A percentile compares a stretch with the other conserved stretches of the same genome.
These are phyloP conservation scores for Paramarasmius palmivorus DNA, from an alignment of 1,284 basidiomycete genomes.

Conservation along the genomic window DNA sequence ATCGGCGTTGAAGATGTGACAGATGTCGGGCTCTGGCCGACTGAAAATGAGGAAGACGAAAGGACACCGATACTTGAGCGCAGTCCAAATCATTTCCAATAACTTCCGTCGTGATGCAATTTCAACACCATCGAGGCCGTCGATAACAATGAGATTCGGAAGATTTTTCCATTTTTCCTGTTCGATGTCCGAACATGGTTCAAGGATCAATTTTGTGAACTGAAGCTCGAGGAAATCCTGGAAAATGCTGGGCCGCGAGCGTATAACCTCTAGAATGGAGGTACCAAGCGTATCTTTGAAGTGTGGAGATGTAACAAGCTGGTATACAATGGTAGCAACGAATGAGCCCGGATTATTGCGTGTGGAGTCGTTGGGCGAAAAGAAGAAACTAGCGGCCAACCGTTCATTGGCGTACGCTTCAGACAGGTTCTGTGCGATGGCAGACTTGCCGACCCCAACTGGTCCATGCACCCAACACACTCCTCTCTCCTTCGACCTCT, in stretches of 20 bases:
- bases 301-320: not conserved
- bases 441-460: not conserved
- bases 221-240: not conserved
- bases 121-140: not conserved
- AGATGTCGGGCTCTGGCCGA: not conserved
- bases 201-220: not conserved
- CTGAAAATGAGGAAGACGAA: not conserved
- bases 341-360: not conserved
- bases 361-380: not conserved
- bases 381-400: not conserved
- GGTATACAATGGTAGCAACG: not conserved
- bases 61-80: too few relatives aligned
- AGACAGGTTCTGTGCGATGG: not conserved
- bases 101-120: not conserved
- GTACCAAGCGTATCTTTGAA: not conserved
- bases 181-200: not conserved
- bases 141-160: not conserved
- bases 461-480: not conserved
- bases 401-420: not conserved
- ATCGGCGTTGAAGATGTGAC: not conserved
- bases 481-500: too few relatives aligned
- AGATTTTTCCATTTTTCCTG: not conserved
- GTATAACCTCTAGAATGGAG: not conserved
- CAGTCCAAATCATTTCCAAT: not conserved
- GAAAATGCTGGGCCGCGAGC: not conserved